A percentile compares a stretch with the other conserved stretches of the same genome.
phyloP scores from a whole-genome alignment of 257 asterid genomes.

The Solanum appendiculatum region DNA sequence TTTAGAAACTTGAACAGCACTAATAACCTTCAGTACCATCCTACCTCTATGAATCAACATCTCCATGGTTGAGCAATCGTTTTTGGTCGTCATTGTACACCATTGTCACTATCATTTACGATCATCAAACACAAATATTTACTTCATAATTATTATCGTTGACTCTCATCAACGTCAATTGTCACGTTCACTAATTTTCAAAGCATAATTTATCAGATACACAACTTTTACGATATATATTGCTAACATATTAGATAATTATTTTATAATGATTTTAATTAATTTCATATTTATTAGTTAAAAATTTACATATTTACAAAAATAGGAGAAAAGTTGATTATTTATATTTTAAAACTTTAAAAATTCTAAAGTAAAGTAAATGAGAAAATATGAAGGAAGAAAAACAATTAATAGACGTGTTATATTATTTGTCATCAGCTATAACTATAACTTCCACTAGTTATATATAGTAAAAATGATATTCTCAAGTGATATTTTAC shows the following conservation, averaged over 20 bases:
- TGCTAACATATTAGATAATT: too few relatives aligned
- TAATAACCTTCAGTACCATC: background rate
- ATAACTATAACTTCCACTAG: background rate
- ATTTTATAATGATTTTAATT: too few relatives aligned
- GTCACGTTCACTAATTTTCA: too few relatives aligned
- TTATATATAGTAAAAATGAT: too few relatives aligned
- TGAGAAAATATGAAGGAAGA: background rate
- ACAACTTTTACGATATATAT: too few relatives aligned
- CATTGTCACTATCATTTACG: too few relatives aligned
- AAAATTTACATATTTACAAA: too few relatives aligned
- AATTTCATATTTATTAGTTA: too few relatives aligned
- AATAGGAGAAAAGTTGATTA: background rate
- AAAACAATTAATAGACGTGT: background rate
- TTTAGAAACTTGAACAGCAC: background rate
- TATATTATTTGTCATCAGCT: background rate
- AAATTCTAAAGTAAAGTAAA: background rate
- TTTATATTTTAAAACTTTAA: background rate
- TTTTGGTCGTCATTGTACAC: background rate
- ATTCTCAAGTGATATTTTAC: too few relatives aligned
- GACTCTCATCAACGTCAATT: background rate
- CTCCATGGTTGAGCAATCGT: background rate
- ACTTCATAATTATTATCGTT: background rate
- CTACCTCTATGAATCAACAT: rapidly evolving
- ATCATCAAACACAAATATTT: too few relatives aligned
- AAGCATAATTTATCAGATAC: too few relatives aligned